Evolutionary conservation across 1,139 yeast genomes (phyloP), one percentile per base, ranked within the genome.

Genomic region (Hyphopichia burtonii): DNA sequence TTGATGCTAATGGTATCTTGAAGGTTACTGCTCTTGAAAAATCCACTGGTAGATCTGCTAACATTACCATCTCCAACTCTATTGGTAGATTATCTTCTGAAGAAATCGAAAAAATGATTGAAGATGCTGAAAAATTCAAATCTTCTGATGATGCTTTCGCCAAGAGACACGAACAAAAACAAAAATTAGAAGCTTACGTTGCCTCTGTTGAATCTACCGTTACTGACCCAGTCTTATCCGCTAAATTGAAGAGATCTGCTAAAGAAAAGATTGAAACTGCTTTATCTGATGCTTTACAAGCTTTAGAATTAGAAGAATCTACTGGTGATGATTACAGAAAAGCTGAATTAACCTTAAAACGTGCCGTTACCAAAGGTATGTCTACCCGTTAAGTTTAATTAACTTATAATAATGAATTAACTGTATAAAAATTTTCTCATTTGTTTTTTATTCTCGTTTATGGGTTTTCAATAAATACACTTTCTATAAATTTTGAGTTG

Each of bases 311-410:
- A 59, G 96, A 91, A 81, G 99, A 93, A 60, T 82, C 96, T 53
- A 66, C 94, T 64, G 93, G 97, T 71, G 99, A 93, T 67, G 97
- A 90, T 76, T 84, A 79, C 81, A 88, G 98, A 86, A 93, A 89
- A 86, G 99, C 99, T 69, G 99, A 93, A 83, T 89, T 94, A 72
- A 85, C 91, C 74, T 88, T 93, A 74, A 93, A 93, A 90, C 87
- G 99, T 79, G 96, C 94, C 71, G 97, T 90, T 73, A 91, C 97
- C 82, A 93, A 90, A 83, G 98, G 98, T 74, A 88, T 90, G 90
- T 86, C 96, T 65, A 83, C 97, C 75, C 97, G 97, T 84, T 90
- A 88, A 85, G 74, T 41, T 34, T 46, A 46, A 48, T 47, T 44
- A 45, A 46, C 41, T 27, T 31, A 16, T 39, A 31, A 39, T 38